Conservation (phyloP, 1,284 basidiomycete genomes). For the Ustilago shanxiensis region DNA sequence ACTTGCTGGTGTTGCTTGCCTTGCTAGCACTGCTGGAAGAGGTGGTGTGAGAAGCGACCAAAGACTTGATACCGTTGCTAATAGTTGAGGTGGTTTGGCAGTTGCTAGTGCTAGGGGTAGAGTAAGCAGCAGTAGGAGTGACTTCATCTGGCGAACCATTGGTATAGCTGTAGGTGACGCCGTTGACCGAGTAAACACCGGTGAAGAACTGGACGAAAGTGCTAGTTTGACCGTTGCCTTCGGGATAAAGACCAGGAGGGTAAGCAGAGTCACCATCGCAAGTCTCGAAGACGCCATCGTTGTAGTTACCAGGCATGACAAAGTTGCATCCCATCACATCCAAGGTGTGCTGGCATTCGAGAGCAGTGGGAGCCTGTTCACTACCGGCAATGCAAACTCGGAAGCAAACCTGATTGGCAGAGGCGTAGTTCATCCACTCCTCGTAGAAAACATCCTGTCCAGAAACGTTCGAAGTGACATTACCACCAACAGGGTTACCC, state of each 20-base stretch:
- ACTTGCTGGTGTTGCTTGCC: constrained; percentile 12
- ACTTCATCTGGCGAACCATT: constrained; percentile 62
- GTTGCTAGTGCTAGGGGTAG: constrained; percentile 62
- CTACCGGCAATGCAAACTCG: constrained; percentile 68
- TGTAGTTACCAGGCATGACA: constrained; percentile 69
- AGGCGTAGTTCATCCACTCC: constrained; percentile 73
- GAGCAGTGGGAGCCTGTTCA: constrained; percentile 55
- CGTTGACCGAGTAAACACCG: constrained; percentile 50
- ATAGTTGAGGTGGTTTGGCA: constrained; percentile 42
- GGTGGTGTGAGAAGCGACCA: constrained; percentile 29
- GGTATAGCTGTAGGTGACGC: constrained; percentile 58
- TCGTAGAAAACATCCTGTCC: constrained; percentile 73
- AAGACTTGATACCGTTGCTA: constrained; percentile 61
- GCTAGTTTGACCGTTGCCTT: constrained; percentile 59
- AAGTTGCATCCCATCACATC: constrained; percentile 71
- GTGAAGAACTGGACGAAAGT: constrained; percentile 67
- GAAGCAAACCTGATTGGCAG: constrained; percentile 67
- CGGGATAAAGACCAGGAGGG: constrained; percentile 67
- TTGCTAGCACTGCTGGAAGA: constrained; percentile 25
- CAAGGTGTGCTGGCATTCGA: constrained; percentile 67
- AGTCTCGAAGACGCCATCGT: constrained; percentile 61
- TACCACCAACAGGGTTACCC: constrained; percentile 74
- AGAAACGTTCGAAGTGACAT: constrained; percentile 73
- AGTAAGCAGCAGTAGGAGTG: constrained; percentile 67
- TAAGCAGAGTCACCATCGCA: constrained; percentile 69